Evolutionary conservation across 108 stramenopile species (phyloP).

Genomic region (Cyclotella baltica): DNA sequence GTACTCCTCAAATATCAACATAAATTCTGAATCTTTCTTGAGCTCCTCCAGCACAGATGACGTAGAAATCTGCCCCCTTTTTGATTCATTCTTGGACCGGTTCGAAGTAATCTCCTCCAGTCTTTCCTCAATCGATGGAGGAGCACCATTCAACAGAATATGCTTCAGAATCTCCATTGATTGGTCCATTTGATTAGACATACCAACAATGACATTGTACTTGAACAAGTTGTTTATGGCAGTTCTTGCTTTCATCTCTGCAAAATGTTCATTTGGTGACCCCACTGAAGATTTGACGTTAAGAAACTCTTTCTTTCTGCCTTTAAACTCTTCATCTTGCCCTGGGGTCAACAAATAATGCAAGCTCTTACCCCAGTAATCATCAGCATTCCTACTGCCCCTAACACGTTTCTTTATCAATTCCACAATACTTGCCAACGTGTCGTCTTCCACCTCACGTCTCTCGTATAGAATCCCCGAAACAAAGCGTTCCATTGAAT

Average conservation of each 20-base stretch:
- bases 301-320: not conserved
- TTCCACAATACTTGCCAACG: conserved; percentile 12
- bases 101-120: not conserved
- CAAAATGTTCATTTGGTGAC: conserved; percentile 8
- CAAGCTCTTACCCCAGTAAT: conserved; percentile 38
- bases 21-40: conserved; percentile 46
- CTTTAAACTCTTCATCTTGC: conserved; percentile 37
- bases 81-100: conserved; percentile 23
- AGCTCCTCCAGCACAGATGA: conserved; percentile 43
- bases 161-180: conserved; percentile 58
- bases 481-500: conserved; percentile 57
- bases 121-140: not conserved
- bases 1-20: conserved; percentile 36
- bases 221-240: conserved; percentile 52
- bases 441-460: not conserved
- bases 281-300: not conserved
- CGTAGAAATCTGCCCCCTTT: conserved; percentile 41
- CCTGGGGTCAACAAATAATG: conserved; percentile 58
- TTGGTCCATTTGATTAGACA: conserved; percentile 58
- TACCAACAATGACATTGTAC: conserved; percentile 60
- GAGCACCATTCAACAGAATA: conserved; percentile 24
- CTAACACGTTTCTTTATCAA: conserved; percentile 30
- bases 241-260: conserved; percentile 28
- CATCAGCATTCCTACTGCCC: conserved; percentile 10
- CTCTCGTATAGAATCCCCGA: conserved; percentile 49